Evolutionary conservation across 108 stramenopile genomes (phyloP), one percentile per base, ranked within the genome.

Genomic region (Conticribra weissflogii): DNA sequence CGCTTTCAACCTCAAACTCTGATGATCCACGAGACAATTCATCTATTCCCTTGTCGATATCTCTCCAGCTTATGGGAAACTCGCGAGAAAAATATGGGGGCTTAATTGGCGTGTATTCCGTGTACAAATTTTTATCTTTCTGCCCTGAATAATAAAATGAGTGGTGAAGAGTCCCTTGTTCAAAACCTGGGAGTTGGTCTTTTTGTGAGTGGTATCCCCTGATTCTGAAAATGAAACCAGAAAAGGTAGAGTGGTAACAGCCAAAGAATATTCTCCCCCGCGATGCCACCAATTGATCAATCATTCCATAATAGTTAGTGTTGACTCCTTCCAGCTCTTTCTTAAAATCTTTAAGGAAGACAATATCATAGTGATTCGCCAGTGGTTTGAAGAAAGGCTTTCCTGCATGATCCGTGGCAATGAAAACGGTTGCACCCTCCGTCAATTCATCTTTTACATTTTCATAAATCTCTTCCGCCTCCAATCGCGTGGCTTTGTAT

Each of bases 181-280:
- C 71, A 30, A 59, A 91, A 5, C 90, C 90, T 9, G 63, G 61
- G 7, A 57, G 46, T 60, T 90, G 83, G 29, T 85, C 74, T 56
- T 86, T 87, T 51, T 83, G 81, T 1, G 83, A 74, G 33, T 88
- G 86, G 64, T 94, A 92, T 9, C 91, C 94, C 7, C 94, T 61
- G 75, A 91, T 67, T 23, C 96, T 79, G 49, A 87, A 83, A 54
- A 97, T 94, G 78, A 91, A 95, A 2, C 89, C 89, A 2, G 88
- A 78, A 50, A 94, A 91, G 0, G 96, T 95, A 2, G 88, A 90
- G 58, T 82, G 91, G 57, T 68, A 93, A 19, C 90, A 87, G 1
- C 92, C 92, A 36, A 81, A 74, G 66, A 93, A 93, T 17, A 73
- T 74, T n/a, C 90, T 61, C 2, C 92, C 94, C 32, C 81, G 31